Conservation (phyloP, 2,329 filamentous ascomycete genomes). For the Calonectria fujianensis region DNA sequence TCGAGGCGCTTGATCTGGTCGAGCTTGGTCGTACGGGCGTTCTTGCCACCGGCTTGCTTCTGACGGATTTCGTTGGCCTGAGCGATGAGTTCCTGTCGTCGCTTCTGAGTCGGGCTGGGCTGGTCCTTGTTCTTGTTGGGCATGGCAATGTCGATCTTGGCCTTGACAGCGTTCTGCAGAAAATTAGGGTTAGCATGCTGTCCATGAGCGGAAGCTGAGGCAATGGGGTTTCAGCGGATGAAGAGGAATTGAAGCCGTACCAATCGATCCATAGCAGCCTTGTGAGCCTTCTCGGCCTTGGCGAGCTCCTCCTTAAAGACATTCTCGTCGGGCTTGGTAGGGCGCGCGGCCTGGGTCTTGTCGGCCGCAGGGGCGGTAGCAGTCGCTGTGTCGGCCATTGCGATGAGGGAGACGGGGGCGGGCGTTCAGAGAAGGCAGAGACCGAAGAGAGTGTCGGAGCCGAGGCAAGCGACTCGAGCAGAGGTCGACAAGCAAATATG, state of each 20-base stretch:
- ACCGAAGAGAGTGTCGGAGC: conserved; percentile 43
- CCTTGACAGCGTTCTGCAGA: conserved; percentile 87
- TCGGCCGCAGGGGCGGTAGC: conserved; percentile 66
- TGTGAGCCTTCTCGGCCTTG: conserved; percentile 90
- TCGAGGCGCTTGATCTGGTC: conserved; percentile 96
- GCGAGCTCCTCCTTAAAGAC: conserved; percentile 86
- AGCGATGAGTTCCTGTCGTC: conserved; percentile 87
- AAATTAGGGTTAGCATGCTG: conserved; percentile 43
- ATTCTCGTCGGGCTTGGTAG: conserved; percentile 91
- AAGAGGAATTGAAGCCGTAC: conserved; percentile 57
- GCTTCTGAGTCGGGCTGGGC: conserved; percentile 87
- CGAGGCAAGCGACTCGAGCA: conserved; percentile 45
- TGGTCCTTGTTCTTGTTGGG: conserved; percentile 85
- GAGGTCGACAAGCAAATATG: conserved; percentile 32
- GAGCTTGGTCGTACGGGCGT: conserved; percentile 83
- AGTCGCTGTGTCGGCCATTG: conserved; percentile 68
- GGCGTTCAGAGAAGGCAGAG: conserved; percentile 34
- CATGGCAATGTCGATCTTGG: conserved; percentile 89
- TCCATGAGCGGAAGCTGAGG: conserved; percentile 44
- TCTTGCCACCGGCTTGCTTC: conserved; percentile 92
- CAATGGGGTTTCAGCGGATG: conserved; percentile 28
- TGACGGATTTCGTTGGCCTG: conserved; percentile 89
- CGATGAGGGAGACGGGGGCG: conserved; percentile 54
- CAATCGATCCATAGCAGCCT: conserved; percentile 80
- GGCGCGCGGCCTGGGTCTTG: conserved; percentile 72